A percentile compares a stretch with the other conserved stretches of the same genome.
Evolutionary conservation across 2,329 filamentous ascomycete species (phyloP).

Genomic region (Sporothrix pseudoabietina): DNA sequence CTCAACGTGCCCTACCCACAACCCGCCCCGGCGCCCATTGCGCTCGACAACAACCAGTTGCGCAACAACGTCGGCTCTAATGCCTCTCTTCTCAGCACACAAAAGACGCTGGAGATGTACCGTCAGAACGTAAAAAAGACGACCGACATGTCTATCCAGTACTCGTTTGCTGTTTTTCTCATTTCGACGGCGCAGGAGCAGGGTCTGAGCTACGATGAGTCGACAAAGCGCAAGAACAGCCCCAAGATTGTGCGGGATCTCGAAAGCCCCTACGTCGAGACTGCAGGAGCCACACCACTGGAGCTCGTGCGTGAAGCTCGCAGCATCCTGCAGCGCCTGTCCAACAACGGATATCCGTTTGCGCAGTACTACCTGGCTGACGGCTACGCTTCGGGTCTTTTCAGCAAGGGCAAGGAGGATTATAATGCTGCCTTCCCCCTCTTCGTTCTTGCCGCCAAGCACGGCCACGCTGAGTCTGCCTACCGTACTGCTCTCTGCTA

Average conservation of each 20-base stretch:
- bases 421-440: constrained; percentile 89
- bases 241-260: constrained; percentile 52
- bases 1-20: constrained; percentile 77
- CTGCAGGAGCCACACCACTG: constrained; percentile 56
- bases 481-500: constrained; percentile 94
- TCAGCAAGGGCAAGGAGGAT: constrained; percentile 92
- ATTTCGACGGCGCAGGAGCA: constrained; percentile 85
- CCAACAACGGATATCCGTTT: constrained; percentile 89
- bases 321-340: constrained; percentile 80
- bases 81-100: constrained; percentile 84
- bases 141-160: constrained; percentile 84
- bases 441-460: constrained; percentile 91
- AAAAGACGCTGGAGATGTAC: constrained; percentile 98
- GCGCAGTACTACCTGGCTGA: constrained; percentile 97
- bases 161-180: constrained; percentile 94
- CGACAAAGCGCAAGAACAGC: constrained; percentile 50
- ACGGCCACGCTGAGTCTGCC: constrained; percentile 93
- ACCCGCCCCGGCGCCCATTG: constrained; percentile 65
- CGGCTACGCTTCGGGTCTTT: constrained; percentile 89
- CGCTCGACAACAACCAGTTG: constrained; percentile 79
- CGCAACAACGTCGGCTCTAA: constrained; percentile 81
- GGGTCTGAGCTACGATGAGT: constrained; percentile 57
- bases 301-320: constrained; percentile 84
- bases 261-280: constrained; percentile 52
- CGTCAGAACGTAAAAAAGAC: constrained; percentile 96